Base-by-base conservation (phyloP, 441 rosid genomes). In the Francoa sonchifolia region DNA sequence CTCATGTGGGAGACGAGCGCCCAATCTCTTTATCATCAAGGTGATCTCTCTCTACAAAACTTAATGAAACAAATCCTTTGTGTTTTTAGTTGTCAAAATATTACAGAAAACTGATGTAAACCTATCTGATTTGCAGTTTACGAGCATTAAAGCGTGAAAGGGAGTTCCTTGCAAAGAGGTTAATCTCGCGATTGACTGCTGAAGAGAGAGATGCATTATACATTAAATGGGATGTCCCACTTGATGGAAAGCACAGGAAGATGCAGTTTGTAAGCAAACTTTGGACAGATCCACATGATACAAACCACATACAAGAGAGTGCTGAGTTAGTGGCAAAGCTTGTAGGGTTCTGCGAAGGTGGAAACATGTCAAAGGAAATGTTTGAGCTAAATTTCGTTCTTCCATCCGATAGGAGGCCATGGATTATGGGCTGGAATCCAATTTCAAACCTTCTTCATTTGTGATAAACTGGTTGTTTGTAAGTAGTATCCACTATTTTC, bases 161-260 rank as follows among this genome's bases (percentile, higher is more conserved):
- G 50, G 97, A 92, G 52, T 92, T 83, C 66, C 69, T 92, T 3
- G 95, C 95, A 14, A 92, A 79, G 64, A 73, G 97, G 63, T 33
- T 92, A 40, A 64, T 66, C 11, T 72, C 86, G 3, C 82, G 84
- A 20, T 39, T 92, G 57, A 70, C 69, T 3, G 46, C 37, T 8
- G 94, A 87, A 47, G 95, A 92, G 54, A 81, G 96, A 61, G 97
- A 92, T 0, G 72, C 65, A 28, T 23, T 92, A 59, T 92, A 71
- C 68, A 63, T 72, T 32, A 80, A 76, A 60, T 83, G 99, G 97
- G 76, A 87, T 34, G 88, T 92, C 35, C 92, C 97, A 1, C 42
- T 87, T 13, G 99, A 77, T 14, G 99, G 96, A 44, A 87, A 92
- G 67, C 99, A 92, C 52, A 81, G 96, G 76, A 92, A 53, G 61